Conservation (phyloP, 371 early-diverging fungal species). For the Rhizopus sp. region DNA sequence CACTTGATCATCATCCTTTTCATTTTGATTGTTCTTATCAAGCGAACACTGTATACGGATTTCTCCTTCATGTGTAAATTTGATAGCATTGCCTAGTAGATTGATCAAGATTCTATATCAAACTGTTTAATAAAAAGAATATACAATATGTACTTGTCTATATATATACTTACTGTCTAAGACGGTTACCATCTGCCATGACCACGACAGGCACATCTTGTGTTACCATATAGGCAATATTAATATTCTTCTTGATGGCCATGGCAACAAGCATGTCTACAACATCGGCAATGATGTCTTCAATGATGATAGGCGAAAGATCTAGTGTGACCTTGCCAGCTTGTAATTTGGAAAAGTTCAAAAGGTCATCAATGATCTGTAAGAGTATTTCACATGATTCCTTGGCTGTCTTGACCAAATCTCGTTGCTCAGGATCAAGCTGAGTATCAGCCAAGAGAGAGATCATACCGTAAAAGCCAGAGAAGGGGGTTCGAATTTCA, state of each 20-base stretch:
- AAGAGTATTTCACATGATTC: constrained; percentile 62
- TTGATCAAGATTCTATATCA: constrained; percentile 37
- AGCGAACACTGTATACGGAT: constrained; percentile 47
- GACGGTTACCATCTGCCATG: constrained; percentile 53
- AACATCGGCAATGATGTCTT: constrained; percentile 57
- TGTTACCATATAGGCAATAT: constrained; percentile 46
- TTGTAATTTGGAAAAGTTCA: constrained; percentile 67
- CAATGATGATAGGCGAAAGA: constrained; percentile 46
- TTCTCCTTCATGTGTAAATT: constrained; percentile 61
- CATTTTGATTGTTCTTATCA: constrained; percentile 22
- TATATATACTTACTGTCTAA: constrained; percentile 35
- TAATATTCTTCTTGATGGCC: constrained; percentile 54
- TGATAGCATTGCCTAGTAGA: constrained; percentile 45
- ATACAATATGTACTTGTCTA: constrained; percentile 5
- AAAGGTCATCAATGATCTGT: constrained; percentile 62
- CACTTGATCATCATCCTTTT: constrained; percentile 10
- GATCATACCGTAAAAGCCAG: constrained; percentile 63
- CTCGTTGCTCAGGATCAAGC: constrained; percentile 56
- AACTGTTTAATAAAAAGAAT: constrained; percentile 2
- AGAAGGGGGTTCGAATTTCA: constrained; percentile 58
- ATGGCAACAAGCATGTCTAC: constrained; percentile 56
- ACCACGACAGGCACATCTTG: constrained; percentile 35
- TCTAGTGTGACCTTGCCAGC: constrained; percentile 63
- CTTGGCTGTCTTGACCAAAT: constrained; percentile 61
- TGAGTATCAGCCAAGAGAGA: constrained; percentile 56